A percentile compares a stretch with the other conserved stretches of the same genome.
phyloP scores from a whole-genome alignment of 129 eudicot genomes.

The Silybum marianum region DNA sequence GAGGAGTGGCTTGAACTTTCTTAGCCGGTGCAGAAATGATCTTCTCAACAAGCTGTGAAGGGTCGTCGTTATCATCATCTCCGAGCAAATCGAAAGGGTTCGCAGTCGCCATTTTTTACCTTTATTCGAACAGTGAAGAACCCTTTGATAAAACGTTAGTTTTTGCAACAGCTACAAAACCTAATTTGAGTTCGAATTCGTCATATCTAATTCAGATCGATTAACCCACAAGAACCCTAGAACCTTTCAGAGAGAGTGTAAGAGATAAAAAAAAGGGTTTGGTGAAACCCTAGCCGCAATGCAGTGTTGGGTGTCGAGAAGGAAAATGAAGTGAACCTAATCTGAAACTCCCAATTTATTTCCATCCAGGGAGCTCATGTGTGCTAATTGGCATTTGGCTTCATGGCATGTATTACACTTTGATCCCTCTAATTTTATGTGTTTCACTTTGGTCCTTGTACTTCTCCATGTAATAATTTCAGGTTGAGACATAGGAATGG shows the following conservation, averaged over 20 bases:
- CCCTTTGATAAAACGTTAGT: constrained; percentile 20
- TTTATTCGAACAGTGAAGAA: background rate
- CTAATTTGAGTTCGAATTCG: constrained; percentile 24
- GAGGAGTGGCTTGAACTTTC: constrained; percentile 32
- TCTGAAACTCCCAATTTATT: constrained; percentile 21
- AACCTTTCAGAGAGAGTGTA: background rate
- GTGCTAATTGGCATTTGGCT: constrained; percentile 14
- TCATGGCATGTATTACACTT: constrained; percentile 7
- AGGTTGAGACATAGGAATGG: too few relatives aligned
- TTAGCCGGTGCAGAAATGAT: constrained; percentile 39
- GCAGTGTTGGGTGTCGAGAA: constrained; percentile 17
- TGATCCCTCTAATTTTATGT: background rate
- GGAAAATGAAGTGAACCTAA: constrained; percentile 13
- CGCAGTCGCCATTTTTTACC: constrained; percentile 58
- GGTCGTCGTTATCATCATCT: constrained; percentile 81
- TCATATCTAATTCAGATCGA: constrained; percentile 17
- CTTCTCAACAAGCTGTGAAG: constrained; percentile 47
- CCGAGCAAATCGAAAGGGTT: constrained; percentile 80
- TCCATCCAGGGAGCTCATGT: constrained; percentile 17
- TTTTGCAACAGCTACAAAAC: background rate
- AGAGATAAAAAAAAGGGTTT: constrained; percentile 29
- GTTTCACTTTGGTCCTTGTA: background rate
- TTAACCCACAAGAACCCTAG: constrained; percentile 13
- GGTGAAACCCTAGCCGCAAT: constrained; percentile 72
- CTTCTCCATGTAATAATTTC: background rate